A percentile compares a stretch with the other conserved stretches of the same genome.
Conservation (phyloP, 352 stramenopile species). For the Blastocystis sp. region DNA sequence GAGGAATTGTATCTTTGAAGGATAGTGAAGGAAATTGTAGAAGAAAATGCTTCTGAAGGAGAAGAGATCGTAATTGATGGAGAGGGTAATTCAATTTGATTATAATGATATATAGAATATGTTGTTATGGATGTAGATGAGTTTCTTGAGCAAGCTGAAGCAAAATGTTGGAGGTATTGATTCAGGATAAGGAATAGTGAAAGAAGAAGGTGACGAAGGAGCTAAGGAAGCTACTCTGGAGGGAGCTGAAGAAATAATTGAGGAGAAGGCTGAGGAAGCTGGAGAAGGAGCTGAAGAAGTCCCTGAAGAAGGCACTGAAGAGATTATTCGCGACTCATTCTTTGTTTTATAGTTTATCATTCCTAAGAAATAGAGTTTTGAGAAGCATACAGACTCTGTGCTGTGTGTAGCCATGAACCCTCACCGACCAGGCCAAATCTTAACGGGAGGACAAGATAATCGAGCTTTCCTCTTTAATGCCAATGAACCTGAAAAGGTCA, state of each 20-base stretch:
- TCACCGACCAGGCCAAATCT: background rate
- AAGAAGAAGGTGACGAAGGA: background rate
- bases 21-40: background rate
- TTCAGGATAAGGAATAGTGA: background rate
- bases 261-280: background rate
- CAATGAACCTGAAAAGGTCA: slow-evolving; percentile 4
- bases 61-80: slow-evolving; percentile 34
- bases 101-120: background rate
- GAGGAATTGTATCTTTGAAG: background rate
- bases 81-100: background rate
- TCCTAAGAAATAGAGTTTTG: slow-evolving; percentile 14
- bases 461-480: slow-evolving; percentile 47
- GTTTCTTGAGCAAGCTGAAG: slow-evolving; percentile 36
- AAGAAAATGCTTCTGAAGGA: background rate
- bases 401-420: slow-evolving; percentile 43
- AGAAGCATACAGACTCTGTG: slow-evolving; percentile 53
- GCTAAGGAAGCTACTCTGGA: background rate
- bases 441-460: slow-evolving; percentile 57
- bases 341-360: background rate
- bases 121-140: slow-evolving; percentile 56
- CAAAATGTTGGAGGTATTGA: background rate
- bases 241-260: background rate
- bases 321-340: slow-evolving; percentile 46
- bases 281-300: background rate
- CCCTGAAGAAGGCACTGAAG: no score